Evolutionary conservation across 2,329 filamentous ascomycete species (phyloP), one percentile per base, ranked within the genome.

Genomic region (Aspergillus pseudonomiae): DNA sequence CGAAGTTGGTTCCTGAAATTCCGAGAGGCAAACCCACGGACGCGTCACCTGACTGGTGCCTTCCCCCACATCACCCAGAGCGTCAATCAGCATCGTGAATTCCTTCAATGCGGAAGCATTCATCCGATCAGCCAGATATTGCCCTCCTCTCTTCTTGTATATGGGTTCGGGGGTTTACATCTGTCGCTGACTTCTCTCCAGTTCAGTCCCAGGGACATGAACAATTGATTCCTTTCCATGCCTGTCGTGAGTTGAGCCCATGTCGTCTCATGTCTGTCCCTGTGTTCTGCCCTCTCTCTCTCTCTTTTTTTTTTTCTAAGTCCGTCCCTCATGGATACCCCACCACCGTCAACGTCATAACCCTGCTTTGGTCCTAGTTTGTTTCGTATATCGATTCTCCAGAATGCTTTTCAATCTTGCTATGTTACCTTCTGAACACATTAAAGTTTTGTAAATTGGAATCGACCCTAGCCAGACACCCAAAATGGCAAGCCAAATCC

Each of bases 161-260:
- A 65, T 67, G 64, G 62, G 52, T 56, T 65, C 54, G 56, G 60
- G 62, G 57, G 45, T 52, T 50, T 62, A 60, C 43, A 50, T 59
- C 57, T 56, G 16, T 65, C 28, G 41, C 58, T 60, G 45, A 63
- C 62, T 28, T 46, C 53, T 21, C 36, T 28, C 28, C 52, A 45
- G 36, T 62, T 57, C 60, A 52, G 58, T 53, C 57, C 59, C 41
- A 57, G 60, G 59, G 63, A 60, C 45, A 65, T 68, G 64, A 67
- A 70, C 69, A 64, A 53, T 64, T 56, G 45, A 61, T 43, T 60
- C 30, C 53, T 64, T 72, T 60, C 65, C 69, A 67, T 68, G 74
- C 74, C 73, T 71, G 75, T 75, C 74, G 75, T 77, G 68, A 77
- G 75, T 76, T 65, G 59, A 61, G 61, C 67, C 65, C 63, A 53